Evolutionary conservation across 148 eudicot genomes (phyloP), one percentile per base, ranked within the genome.

Genomic region (Rhododendron henanense): DNA sequence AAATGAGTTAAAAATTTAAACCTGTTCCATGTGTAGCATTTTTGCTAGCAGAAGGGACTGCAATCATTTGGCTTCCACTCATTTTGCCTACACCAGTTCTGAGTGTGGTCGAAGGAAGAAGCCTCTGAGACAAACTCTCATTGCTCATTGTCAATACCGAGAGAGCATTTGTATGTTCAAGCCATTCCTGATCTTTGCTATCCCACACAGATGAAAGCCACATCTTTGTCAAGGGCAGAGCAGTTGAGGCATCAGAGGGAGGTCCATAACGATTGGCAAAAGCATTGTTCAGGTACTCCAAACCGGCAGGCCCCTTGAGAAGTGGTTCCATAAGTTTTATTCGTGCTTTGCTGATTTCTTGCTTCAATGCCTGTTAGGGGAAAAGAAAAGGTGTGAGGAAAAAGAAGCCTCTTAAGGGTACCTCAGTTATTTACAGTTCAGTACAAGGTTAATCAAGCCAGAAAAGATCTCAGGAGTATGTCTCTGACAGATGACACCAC

Each of bases 331-430:
- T 87, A 81, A 95, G 87, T 85, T 90, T 88, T 63, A 97, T 94
- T 28, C 98, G 98, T 59, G 98, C 94, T 87, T 85, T 93, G 89
- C 98, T 95, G 16, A 97, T 94, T 90, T 97, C 98, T 88, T 86
- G 92, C 89, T 97, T 97, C 35, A 95, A 89, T 45, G 57, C 88
- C 99, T 97, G 92, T 37, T 39, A 57, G 65, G 37, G 75, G 6
- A 55, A 55, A 55, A 13, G 33, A 69, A 69, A 31, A 28, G 1
- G 28, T 47, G 13, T 45, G 5, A 47, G 55, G 51, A 19, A 48
- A 78, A 78, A 45, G 28, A 78, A 48, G 51, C 55, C n/a, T 37
- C n/a, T 8, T 18, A 74, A 21, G n/a, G 51, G 80, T 41, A 77
- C 80, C 51, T 41, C 10, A 18, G 13, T 35, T 18, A 47, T 28